Evolutionary conservation across 225 moss, liverwort and hornwort species (phyloP).

Genomic region (Bryum argenteum): DNA sequence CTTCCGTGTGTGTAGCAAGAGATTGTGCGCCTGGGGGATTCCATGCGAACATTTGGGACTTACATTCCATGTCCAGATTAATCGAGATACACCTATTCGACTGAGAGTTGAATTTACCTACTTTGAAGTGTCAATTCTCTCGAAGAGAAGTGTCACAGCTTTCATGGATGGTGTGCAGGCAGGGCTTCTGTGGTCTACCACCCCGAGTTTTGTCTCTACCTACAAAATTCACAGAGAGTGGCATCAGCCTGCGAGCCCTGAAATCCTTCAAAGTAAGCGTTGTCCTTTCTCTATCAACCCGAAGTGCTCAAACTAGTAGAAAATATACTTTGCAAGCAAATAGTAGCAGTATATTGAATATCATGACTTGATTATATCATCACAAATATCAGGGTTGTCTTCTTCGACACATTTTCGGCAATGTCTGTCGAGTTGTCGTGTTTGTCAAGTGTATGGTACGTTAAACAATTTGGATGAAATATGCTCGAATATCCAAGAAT

Average conservation of each 20-base stretch:
- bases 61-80: constrained; percentile 69
- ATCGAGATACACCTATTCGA: constrained; percentile 66
- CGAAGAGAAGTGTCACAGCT: constrained; percentile 6
- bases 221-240: constrained; percentile 50
- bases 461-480: no score
- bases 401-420: no score
- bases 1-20: constrained; percentile 47
- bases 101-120: constrained; percentile 56
- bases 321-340: not conserved
- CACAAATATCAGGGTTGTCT: no score
- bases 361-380: not conserved
- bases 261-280: constrained; percentile 74
- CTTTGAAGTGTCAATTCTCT: not conserved
- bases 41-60: constrained; percentile 70
- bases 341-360: not conserved
- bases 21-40: constrained; percentile 74
- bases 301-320: not conserved
- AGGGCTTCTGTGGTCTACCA: constrained; percentile 68
- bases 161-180: constrained; percentile 50
- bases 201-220: constrained; percentile 78
- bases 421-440: no score
- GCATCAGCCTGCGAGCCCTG: constrained; percentile 57
- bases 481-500: no score
- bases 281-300: not conserved
- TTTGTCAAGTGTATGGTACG: no score